Conservation (phyloP, 495 filamentous ascomycete genomes). For the Trichoderma gamsii region DNA sequence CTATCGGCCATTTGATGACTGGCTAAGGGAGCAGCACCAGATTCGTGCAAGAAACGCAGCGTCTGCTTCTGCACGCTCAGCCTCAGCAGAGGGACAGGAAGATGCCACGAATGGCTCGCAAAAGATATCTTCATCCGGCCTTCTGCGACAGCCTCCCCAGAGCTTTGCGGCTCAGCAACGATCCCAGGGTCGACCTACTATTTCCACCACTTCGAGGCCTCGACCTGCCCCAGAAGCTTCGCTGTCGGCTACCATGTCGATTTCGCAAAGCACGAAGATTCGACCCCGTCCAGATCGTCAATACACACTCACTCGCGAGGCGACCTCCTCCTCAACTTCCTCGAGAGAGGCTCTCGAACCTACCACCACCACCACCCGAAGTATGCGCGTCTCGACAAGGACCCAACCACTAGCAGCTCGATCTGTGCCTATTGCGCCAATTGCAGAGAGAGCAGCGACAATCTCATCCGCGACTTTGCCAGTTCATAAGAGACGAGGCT, state of each 20-base stretch:
- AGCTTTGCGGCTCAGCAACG: constrained; percentile 57
- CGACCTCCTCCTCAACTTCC: not conserved
- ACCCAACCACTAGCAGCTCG: not conserved
- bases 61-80: constrained; percentile 10
- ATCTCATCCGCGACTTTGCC: not conserved
- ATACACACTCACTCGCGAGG: not conserved
- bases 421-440: not conserved
- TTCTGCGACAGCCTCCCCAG: constrained; percentile 43
- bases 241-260: not conserved
- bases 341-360: not conserved
- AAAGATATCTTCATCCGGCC: constrained; percentile 19
- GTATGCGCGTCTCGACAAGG: not conserved
- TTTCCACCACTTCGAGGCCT: constrained; percentile 15
- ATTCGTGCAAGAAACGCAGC: constrained; percentile 6
- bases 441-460: not conserved
- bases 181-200: constrained; percentile 36
- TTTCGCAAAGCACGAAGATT: constrained; percentile 1
- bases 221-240: not conserved
- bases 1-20: constrained; percentile 52
- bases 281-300: not conserved
- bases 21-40: constrained; percentile 31
- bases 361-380: not conserved
- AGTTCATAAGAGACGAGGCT: not conserved
- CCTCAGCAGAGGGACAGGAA: constrained; percentile 14
- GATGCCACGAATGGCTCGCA: constrained; percentile 14